phyloP scores from a whole-genome alignment of 768 basidiomycete species.

The Chalciporus piperatus region DNA sequence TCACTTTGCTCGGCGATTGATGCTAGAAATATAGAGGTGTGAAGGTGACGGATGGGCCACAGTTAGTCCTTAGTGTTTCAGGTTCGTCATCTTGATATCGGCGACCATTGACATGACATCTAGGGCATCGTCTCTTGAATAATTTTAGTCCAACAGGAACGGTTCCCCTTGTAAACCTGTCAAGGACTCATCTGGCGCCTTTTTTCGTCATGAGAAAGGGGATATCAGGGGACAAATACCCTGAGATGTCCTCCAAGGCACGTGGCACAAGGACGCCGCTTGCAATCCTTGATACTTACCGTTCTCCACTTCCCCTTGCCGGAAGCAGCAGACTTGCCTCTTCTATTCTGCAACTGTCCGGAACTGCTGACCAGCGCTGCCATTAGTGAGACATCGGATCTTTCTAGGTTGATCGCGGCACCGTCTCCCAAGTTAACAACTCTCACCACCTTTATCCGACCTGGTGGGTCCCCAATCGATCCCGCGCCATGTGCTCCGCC shows the following conservation, averaged over 20 bases:
- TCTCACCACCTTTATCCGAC: not conserved
- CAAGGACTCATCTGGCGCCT: not conserved
- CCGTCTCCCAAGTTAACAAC: conserved; percentile 4
- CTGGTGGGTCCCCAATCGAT: conserved; percentile 13
- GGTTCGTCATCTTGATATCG: not conserved
- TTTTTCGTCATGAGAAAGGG: not conserved
- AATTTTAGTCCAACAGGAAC: conserved; percentile 4
- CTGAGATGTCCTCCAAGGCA: not conserved
- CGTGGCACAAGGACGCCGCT: not conserved
- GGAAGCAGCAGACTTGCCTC: not conserved
- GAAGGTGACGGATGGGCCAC: too few species aligned
- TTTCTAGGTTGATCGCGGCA: conserved; percentile 11
- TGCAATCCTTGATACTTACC: too few species aligned
- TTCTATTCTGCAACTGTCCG: not conserved
- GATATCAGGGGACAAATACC: not conserved
- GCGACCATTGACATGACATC: conserved; percentile 5
- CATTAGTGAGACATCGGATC: conserved; percentile 5
- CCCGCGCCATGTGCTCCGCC: conserved; percentile 19
- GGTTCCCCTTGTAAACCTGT: conserved; percentile 3
- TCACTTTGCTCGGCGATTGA: too few species aligned
- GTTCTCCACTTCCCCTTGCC: too few species aligned
- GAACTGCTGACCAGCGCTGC: not conserved
- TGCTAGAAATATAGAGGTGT: too few species aligned
- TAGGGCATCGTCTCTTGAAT: not conserved
- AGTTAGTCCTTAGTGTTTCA: conserved; percentile 16